These are phyloP conservation scores for Xylaria sp. DNA, from an alignment of 2,329 filamentous ascomycete species.

Conservation along the genomic window DNA sequence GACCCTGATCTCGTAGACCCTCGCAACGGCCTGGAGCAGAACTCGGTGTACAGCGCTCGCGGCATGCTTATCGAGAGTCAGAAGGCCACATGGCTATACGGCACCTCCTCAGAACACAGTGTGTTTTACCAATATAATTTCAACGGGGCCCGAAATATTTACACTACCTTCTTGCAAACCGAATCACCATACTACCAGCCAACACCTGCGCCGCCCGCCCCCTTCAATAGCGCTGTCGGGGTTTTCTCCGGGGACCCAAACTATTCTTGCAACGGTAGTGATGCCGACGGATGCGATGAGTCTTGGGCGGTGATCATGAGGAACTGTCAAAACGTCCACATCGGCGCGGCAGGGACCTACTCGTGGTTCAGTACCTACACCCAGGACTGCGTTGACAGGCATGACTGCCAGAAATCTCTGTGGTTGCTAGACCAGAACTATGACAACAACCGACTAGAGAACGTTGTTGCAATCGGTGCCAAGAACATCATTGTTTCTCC, in stretches of 20 bases:
- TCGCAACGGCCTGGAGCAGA: slow-evolving; percentile 7
- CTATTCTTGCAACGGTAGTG: slow-evolving; percentile 24
- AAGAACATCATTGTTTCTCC: slow-evolving; percentile 28
- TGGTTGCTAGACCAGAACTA: slow-evolving; percentile 16
- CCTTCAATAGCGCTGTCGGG: slow-evolving; percentile 58
- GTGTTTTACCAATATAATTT: slow-evolving; percentile 77
- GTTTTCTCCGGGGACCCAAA: slow-evolving; percentile 50
- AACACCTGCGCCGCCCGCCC: slow-evolving; percentile 66
- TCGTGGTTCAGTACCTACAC: slow-evolving; percentile 35
- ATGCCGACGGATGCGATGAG: slow-evolving; percentile 58
- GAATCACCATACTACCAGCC: slow-evolving; percentile 79
- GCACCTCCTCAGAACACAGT: slow-evolving; percentile 72
- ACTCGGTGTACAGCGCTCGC: slow-evolving; percentile 57
- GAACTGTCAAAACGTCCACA: slow-evolving; percentile 62
- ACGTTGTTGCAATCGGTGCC: slow-evolving; percentile 24
- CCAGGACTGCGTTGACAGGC: slow-evolving; percentile 25
- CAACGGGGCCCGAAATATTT: slow-evolving; percentile 67
- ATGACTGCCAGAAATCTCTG: slow-evolving; percentile 29
- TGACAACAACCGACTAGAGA: slow-evolving; percentile 16
- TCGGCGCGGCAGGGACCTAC: slow-evolving; percentile 67
- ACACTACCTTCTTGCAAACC: slow-evolving; percentile 72
- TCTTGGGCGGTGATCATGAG: slow-evolving; percentile 74
- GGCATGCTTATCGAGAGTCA: slow-evolving; percentile 60
- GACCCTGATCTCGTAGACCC: slow-evolving; percentile 46
- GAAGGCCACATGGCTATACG: slow-evolving; percentile 68